Conservation (phyloP, 2,329 filamentous ascomycete species). For the Aspergillus sp. region DNA sequence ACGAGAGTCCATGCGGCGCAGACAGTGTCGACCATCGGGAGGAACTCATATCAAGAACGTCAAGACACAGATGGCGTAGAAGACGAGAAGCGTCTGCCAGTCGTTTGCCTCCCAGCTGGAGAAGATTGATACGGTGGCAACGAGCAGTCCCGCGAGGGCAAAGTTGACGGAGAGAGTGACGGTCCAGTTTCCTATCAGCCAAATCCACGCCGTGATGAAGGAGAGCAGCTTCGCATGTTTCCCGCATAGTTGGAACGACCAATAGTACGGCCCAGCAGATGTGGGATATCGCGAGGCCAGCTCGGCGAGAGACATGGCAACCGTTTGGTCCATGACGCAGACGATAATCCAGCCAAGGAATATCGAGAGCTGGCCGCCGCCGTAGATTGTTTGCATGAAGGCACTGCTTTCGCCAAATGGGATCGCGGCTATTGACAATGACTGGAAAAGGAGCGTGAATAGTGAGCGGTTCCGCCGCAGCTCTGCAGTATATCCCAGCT, state of each 20-base stretch:
- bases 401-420: background rate
- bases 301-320: constrained; percentile 53
- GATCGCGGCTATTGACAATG: constrained; percentile 57
- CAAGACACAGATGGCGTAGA: constrained; percentile 66
- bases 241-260: constrained; percentile 51
- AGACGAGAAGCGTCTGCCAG: constrained; percentile 71
- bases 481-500: constrained; percentile 58
- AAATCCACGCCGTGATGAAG: constrained; percentile 56
- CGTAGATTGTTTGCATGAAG: constrained; percentile 8
- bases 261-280: constrained; percentile 55
- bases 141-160: constrained; percentile 50
- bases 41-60: constrained; percentile 66
- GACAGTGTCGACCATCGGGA: constrained; percentile 63
- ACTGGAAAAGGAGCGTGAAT: constrained; percentile 61
- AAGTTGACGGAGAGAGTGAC: constrained; percentile 57
- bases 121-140: constrained; percentile 54
- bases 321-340: constrained; percentile 53
- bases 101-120: constrained; percentile 52
- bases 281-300: constrained; percentile 55
- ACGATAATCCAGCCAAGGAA: constrained; percentile 60
- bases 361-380: constrained; percentile 52
- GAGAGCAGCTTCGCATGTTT: constrained; percentile 48
- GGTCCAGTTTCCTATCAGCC: constrained; percentile 55
- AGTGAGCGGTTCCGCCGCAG: constrained; percentile 60
- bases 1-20: constrained; percentile 58